These are phyloP conservation scores for Phytopythium helicoides DNA, from an alignment of 352 stramenopile species.

Conservation along the genomic window DNA sequence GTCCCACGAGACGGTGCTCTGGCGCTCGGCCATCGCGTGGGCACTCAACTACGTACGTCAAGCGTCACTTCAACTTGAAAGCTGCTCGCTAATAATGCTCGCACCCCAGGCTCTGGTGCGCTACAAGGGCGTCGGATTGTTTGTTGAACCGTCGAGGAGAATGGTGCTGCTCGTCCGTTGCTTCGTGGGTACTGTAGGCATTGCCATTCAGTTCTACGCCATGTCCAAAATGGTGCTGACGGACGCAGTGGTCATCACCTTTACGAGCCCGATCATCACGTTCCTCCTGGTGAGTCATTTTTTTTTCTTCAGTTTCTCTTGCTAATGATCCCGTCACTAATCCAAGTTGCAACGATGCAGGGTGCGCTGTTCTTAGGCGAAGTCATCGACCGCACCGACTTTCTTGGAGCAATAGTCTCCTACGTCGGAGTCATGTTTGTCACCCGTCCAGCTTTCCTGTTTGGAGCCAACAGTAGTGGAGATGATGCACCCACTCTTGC, in stretches of 20 bases:
- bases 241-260: slow-evolving; percentile 64
- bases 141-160: slow-evolving; percentile 18
- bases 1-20: slow-evolving; percentile 59
- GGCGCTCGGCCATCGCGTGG: slow-evolving; percentile 44
- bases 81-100: neutral
- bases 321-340: no score
- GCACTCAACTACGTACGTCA: slow-evolving; percentile 32
- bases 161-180: slow-evolving; percentile 37
- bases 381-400: slow-evolving; percentile 12
- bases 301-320: neutral
- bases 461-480: slow-evolving; percentile 6
- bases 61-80: no score
- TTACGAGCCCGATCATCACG: slow-evolving; percentile 58
- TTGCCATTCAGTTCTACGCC: slow-evolving; percentile 64
- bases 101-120: slow-evolving; percentile 22
- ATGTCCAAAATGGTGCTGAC: slow-evolving; percentile 74
- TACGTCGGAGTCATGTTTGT: slow-evolving; percentile 27
- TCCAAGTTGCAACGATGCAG: no score
- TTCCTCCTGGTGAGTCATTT: slow-evolving; percentile 49
- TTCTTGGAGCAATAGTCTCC: slow-evolving; percentile 13
- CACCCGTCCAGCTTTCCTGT: slow-evolving; percentile 15
- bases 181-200: slow-evolving; percentile 49
- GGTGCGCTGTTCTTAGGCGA: slow-evolving; percentile 20
- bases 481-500: slow-evolving; percentile 17
- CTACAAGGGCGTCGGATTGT: slow-evolving; percentile 12